Conservation (phyloP, 805 yeast species). For the Sugiyamaella floridensis region DNA sequence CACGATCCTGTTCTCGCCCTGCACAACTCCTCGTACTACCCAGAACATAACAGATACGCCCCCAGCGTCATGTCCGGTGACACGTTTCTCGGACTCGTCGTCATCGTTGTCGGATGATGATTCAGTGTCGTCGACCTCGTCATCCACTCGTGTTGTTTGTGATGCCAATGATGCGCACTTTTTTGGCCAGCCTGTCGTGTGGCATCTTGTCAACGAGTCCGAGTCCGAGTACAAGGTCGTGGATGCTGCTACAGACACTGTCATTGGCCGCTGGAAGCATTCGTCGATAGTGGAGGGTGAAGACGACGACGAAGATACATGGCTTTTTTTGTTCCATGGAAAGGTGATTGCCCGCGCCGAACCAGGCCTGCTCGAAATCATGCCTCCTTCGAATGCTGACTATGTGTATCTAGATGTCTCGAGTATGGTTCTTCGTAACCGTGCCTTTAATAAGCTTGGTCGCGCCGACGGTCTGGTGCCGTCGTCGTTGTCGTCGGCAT, state of each 20-base stretch:
- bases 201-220: slow-evolving; percentile 13
- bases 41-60: not conserved
- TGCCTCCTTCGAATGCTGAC: slow-evolving; percentile 1
- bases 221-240: slow-evolving; percentile 9
- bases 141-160: not conserved
- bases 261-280: slow-evolving; percentile 17
- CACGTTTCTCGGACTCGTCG: not conserved
- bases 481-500: too few species aligned
- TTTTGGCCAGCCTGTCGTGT: slow-evolving; percentile 18
- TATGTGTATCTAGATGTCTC: slow-evolving; percentile 3
- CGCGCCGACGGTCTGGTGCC: not conserved
- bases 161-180: not conserved
- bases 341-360: not conserved
- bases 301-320: not conserved
- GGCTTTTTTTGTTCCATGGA: slow-evolving; percentile 8
- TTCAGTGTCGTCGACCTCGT: not conserved
- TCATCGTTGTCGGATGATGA: not conserved
- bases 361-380: slow-evolving; percentile 1
- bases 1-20: not conserved
- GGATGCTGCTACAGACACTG: slow-evolving; percentile 16
- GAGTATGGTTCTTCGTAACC: not conserved
- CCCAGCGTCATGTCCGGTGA: not conserved
- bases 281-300: slow-evolving; percentile 3
- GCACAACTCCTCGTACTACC: not conserved
- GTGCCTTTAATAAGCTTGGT: not conserved